A percentile compares a stretch with the other conserved stretches of the same genome.
These are phyloP conservation scores for Medicago arabica DNA, from an alignment of 306 rosid genomes.

Conservation along the genomic window DNA sequence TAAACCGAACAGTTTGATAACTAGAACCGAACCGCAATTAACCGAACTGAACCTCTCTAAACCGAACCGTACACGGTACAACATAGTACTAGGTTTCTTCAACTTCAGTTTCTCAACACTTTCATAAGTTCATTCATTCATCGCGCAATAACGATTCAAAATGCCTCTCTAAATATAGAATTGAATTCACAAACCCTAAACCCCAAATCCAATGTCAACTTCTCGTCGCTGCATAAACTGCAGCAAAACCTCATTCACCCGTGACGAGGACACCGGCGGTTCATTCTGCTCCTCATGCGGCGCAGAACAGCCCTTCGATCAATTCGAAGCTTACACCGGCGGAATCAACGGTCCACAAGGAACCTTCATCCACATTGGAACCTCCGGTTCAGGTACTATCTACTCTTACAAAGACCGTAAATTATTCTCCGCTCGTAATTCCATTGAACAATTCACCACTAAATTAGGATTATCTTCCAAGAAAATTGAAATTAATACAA, in stretches of 20 bases:
- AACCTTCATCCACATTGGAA: slow-evolving; percentile 63
- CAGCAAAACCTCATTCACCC: slow-evolving; percentile 47
- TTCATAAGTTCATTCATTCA: too few species aligned
- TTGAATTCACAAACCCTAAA: background rate
- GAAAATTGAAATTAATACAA: slow-evolving; percentile 45
- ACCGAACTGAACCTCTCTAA: too few species aligned
- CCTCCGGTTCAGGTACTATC: slow-evolving; percentile 54
- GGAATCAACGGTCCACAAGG: slow-evolving; percentile 66
- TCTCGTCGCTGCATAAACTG: slow-evolving; percentile 48
- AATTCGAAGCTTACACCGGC: slow-evolving; percentile 56
- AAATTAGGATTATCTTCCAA: slow-evolving; percentile 55
- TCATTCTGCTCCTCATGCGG: slow-evolving; percentile 59
- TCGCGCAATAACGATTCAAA: too few species aligned
- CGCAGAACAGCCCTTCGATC: slow-evolving; percentile 54
- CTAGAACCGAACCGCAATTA: too few species aligned
- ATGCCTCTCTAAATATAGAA: too few species aligned
- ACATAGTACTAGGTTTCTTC: too few species aligned
- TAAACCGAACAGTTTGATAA: too few species aligned
- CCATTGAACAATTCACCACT: slow-evolving; percentile 52
- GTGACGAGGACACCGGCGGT: slow-evolving; percentile 52
- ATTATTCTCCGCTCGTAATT: slow-evolving; percentile 50
- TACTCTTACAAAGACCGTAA: slow-evolving; percentile 57
- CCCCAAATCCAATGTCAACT: slow-evolving; percentile 34
- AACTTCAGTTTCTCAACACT: too few species aligned
- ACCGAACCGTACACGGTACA: too few species aligned